phyloP scores from a whole-genome alignment of 2,329 filamentous ascomycete species.

The Trichoderma hamatum region DNA sequence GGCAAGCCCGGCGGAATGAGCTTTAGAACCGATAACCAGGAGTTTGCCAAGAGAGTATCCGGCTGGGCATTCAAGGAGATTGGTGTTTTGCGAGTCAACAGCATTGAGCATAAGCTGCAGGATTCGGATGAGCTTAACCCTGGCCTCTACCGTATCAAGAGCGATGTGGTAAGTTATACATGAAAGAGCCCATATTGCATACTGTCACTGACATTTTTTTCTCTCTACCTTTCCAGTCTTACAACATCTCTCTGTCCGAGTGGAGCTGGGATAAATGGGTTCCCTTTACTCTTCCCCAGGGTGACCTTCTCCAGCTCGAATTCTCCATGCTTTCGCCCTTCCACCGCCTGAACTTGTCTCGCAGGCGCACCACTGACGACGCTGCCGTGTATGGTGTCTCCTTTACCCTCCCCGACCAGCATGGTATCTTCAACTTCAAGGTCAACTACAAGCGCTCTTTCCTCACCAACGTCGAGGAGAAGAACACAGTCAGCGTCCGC shows the following conservation, averaged over 20 bases:
- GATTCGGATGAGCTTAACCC: conserved; percentile 71
- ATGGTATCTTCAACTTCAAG: conserved; percentile 98
- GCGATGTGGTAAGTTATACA: conserved; percentile 77
- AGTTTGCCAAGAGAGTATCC: conserved; percentile 82
- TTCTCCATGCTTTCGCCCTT: conserved; percentile 99
- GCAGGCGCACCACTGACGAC: conserved; percentile 61
- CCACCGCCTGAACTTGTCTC: conserved; percentile 77
- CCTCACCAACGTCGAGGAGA: conserved; percentile 86
- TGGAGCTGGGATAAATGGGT: conserved; percentile 74
- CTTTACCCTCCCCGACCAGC: conserved; percentile 90
- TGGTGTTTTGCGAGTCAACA: conserved; percentile 83
- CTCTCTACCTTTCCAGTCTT: conserved; percentile 59
- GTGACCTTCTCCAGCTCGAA: conserved; percentile 85
- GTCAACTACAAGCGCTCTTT: conserved; percentile 97
- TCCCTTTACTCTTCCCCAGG: conserved; percentile 70
- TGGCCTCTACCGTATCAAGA: conserved; percentile 92
- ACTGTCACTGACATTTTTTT: not conserved
- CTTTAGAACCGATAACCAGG: conserved; percentile 73
- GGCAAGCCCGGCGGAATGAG: conserved; percentile 58
- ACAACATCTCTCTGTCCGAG: conserved; percentile 86
- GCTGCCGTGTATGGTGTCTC: conserved; percentile 72
- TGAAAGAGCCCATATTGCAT: not conserved
- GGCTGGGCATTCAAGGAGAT: conserved; percentile 97
- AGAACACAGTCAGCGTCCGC: conserved; percentile 89
- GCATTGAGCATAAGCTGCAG: conserved; percentile 73